A percentile compares a stretch with the other conserved stretches of the same genome.
phyloP scores from a whole-genome alignment of 2,329 filamentous ascomycete genomes.

The Xylaria sp. region DNA sequence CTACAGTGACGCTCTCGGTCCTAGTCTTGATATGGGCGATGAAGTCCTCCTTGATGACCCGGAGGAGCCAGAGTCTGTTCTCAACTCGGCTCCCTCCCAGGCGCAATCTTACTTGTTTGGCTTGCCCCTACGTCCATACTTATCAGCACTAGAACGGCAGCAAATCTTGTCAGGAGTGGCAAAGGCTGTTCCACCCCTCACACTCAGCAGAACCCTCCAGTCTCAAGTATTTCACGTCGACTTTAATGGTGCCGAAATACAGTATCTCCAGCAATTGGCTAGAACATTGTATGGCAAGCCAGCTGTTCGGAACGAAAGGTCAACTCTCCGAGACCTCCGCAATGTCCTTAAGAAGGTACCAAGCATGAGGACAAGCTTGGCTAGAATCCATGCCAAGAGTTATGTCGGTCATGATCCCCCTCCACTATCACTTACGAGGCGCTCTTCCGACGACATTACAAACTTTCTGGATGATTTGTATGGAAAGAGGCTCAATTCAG shows the following conservation, averaged over 20 bases:
- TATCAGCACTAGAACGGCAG: conserved; percentile 37
- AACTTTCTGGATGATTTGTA: conserved; percentile 55
- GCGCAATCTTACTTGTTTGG: conserved; percentile 40
- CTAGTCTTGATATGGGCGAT: background rate
- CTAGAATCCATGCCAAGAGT: conserved; percentile 36
- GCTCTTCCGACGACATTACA: conserved; percentile 51
- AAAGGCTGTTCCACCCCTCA: conserved; percentile 29
- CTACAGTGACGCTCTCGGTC: background rate
- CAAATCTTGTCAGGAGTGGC: conserved; percentile 36
- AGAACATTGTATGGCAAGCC: conserved; percentile 43
- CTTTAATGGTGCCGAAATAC: conserved; percentile 45
- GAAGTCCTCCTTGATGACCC: background rate
- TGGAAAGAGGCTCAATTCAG: conserved; percentile 37
- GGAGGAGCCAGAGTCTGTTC: background rate
- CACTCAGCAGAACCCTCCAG: conserved; percentile 22
- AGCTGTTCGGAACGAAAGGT: conserved; percentile 22
- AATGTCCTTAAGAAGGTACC: conserved; percentile 47
- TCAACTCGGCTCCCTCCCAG: conserved; percentile 34
- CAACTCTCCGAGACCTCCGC: conserved; percentile 43
- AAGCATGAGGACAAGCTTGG: conserved; percentile 32
- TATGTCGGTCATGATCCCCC: conserved; percentile 40
- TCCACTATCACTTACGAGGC: conserved; percentile 41
- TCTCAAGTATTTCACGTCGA: conserved; percentile 47
- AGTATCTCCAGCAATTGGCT: conserved; percentile 44
- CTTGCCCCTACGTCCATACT: conserved; percentile 44